Conservation (phyloP, 2,329 filamentous ascomycete species). For the Sclerotinia borealis region DNA sequence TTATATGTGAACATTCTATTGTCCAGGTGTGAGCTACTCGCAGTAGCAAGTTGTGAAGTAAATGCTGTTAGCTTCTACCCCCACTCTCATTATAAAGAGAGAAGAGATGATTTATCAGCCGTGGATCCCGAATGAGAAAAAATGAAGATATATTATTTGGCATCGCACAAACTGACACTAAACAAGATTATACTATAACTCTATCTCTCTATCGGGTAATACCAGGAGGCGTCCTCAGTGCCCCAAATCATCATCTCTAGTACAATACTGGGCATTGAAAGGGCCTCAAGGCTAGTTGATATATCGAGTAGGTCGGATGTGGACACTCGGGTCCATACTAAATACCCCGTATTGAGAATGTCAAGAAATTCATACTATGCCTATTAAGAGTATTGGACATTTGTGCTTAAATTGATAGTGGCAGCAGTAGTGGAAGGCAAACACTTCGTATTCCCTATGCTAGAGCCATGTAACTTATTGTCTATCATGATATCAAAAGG, state of each 20-base stretch:
- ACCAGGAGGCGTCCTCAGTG: neutral
- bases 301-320: too few species aligned
- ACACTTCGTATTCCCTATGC: neutral
- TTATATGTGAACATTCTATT: neutral
- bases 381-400: neutral
- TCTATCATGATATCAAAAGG: neutral
- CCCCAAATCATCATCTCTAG: neutral
- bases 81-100: neutral
- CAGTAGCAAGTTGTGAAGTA: neutral
- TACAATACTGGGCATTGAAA: neutral
- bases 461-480: neutral
- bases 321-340: neutral
- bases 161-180: neutral
- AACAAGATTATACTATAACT: neutral
- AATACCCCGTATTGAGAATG: neutral
- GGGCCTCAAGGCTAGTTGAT: neutral
- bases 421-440: neutral
- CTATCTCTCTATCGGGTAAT: neutral
- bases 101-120: neutral
- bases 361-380: neutral
- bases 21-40: neutral
- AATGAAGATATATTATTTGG: neutral
- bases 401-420: neutral
- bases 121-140: neutral
- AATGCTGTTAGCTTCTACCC: neutral